Base-by-base conservation (phyloP, 768 basidiomycete genomes). In the Leccinum obscurum region DNA sequence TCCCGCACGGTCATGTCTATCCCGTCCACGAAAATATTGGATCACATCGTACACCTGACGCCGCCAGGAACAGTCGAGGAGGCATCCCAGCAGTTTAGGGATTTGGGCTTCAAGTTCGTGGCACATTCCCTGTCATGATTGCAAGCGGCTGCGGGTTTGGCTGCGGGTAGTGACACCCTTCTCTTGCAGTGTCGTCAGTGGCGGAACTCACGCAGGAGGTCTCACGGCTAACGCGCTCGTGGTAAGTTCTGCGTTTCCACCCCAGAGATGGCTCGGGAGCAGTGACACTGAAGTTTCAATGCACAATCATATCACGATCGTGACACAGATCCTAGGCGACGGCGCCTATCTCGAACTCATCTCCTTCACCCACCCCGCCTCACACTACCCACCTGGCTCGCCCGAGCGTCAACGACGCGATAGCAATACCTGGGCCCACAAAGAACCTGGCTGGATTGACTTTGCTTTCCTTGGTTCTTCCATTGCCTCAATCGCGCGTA, bases 41-140 rank as follows among this genome's bases (percentile, higher is more conserved):
- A 91, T 62, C 89, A 91, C 63, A 83, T 91, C 58, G 81, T 91
- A 1, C 84, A 90, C 68, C 76, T 91, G n/a, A 85, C 85, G 0
- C 84, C 88, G 0, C 85, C 88, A 1, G 86, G 82, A 0, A 77
- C 83, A 0, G 76, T 90, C 10, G 68, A 78, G 20, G 71, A 80
- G 35, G 80, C 78, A 22, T 76, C 83, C 1, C 69, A 80, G 22
- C 80, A 83, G 51, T 90, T 88, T 61, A 75, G 76, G 20, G 66
- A 78, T n/a, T 72, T 88, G 4, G 90, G 89, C 6, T 90, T 91
- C 80, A 82, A 77, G 89, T 90, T 63, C 59, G 81, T 63, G 7
- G 11, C 44, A 46, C 5, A 10, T 20, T 46, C 2, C 20, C 41
- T 44, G 41, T 44, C 6, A 20, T 5, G 20, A 46, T 46, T 20